Evolutionary conservation across 768 basidiomycete genomes (phyloP), one percentile per base, ranked within the genome.

Genomic region (Terana coerulea): DNA sequence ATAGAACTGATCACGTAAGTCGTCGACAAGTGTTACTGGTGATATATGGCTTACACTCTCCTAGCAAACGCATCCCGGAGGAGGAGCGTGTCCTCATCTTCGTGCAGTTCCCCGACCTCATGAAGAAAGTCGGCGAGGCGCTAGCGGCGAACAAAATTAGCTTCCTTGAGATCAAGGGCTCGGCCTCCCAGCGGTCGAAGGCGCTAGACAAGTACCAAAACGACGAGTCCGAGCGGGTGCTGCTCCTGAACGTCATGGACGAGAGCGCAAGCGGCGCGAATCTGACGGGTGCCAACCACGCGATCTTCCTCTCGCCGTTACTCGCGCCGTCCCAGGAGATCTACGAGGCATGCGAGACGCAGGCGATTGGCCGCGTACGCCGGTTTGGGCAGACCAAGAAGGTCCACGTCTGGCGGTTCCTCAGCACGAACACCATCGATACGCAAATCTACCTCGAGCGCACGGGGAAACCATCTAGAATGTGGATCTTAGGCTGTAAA

Each of bases 261-360:
- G 92, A 95, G 69, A 93, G 90, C 55, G 90, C 91, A n/a, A 90
- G 89, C 53, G 91, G 91, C 37, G 88, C 89, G 58, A 98, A 98
- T 66, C 70, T 98, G 64, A 97, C 94, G 3, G 83, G 81, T 30
- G 95, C 95, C 17, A 98, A 94, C 68, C 92, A 95, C 63, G 94
- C 92, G 31, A 86, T 97, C 65, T 98, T 98, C 76, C 74, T 98
- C 49, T 94, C 91, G 9, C 95, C 95, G 8, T 77, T 98, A 33
- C 85, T 95, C 31, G 84, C 92, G 0, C 78, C 80, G 9, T 80
- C 84, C 17, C 82, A 88, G 65, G 86, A 94, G 67, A 85, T 88
- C 40, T 97, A 95, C 63, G 81, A 84, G 36, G 89, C 91, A 45
- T 83, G 83, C 65, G 80, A 88, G 69, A 86, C 88, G 8, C 84